These are phyloP conservation scores for Chalara sp. DNA, from an alignment of 2,329 filamentous ascomycete species.

Conservation along the genomic window DNA sequence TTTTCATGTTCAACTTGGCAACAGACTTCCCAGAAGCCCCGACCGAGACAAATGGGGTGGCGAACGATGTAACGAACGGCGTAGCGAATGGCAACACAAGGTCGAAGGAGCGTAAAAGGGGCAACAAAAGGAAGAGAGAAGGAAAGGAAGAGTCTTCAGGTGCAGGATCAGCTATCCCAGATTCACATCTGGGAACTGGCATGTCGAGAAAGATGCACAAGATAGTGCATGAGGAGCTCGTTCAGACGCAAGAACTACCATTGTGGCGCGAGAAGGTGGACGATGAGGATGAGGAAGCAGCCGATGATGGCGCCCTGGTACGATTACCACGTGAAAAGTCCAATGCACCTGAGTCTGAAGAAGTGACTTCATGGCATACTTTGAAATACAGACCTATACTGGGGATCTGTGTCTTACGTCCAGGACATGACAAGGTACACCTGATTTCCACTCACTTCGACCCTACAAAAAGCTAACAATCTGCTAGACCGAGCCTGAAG, in stretches of 20 bases:
- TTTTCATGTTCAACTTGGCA: slow-evolving; percentile 87
- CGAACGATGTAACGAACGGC: background rate
- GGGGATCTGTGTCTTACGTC: slow-evolving; percentile 49
- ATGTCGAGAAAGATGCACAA: slow-evolving; percentile 33
- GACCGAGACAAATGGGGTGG: background rate
- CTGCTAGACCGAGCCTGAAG: slow-evolving; percentile 50
- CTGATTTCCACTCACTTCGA: too few species aligned
- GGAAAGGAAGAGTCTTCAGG: slow-evolving; percentile 38
- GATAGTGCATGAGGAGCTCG: slow-evolving; percentile 32
- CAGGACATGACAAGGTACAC: slow-evolving; percentile 11
- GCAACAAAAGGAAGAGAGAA: slow-evolving; percentile 27
- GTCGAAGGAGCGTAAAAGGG: slow-evolving; percentile 10
- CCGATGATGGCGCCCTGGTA: slow-evolving; percentile 17
- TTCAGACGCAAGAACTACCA: slow-evolving; percentile 27
- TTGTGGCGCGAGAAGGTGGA: slow-evolving; percentile 18
- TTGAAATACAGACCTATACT: slow-evolving; percentile 94
- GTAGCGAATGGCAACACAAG: too few species aligned
- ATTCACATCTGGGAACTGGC: slow-evolving; percentile 23
- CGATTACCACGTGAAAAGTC: slow-evolving; percentile 4
- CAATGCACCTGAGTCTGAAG: slow-evolving; percentile 7
- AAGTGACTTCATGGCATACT: slow-evolving; percentile 58
- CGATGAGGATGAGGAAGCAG: slow-evolving; percentile 22
- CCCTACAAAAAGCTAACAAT: too few species aligned
- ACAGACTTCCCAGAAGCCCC: slow-evolving; percentile 49
- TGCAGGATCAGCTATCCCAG: slow-evolving; percentile 45